These are phyloP conservation scores for Bipolaris zeicola DNA, from an alignment of 2,329 filamentous ascomycete genomes.

Conservation along the genomic window DNA sequence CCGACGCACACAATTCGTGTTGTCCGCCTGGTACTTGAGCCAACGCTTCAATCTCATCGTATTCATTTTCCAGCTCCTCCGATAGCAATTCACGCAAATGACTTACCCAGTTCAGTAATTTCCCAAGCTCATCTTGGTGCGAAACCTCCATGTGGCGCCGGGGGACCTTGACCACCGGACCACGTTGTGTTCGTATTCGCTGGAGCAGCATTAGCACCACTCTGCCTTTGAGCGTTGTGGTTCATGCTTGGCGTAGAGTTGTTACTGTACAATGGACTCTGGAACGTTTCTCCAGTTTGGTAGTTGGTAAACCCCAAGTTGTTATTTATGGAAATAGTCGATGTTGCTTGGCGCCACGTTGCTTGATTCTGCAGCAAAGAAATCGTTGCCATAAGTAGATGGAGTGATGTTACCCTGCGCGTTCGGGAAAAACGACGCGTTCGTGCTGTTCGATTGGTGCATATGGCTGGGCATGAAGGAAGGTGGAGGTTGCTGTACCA, in stretches of 20 bases:
- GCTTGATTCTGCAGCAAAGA: not conserved
- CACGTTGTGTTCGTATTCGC: not conserved
- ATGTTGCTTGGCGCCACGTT: not conserved
- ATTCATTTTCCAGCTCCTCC: slow-evolving; percentile 1
- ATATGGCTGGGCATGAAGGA: not conserved
- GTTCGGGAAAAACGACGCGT: not conserved
- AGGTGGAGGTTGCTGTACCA: not conserved
- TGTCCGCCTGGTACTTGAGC: not conserved
- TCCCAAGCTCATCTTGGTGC: not conserved
- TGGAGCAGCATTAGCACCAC: not conserved
- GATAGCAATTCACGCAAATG: slow-evolving; percentile 3
- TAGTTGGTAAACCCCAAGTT: not conserved
- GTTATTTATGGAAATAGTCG: not conserved
- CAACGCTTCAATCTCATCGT: not conserved
- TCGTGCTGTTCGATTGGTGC: not conserved
- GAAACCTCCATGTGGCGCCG: not conserved
- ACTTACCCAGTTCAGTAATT: not conserved
- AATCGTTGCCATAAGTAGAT: not conserved
- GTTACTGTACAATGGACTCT: not conserved
- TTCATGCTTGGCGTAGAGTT: not conserved
- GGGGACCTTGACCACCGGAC: not conserved
- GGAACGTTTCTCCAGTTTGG: not conserved
- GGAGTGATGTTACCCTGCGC: no score
- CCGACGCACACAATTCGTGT: not conserved
- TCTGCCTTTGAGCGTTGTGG: not conserved